Evolutionary conservation across 2,329 filamentous ascomycete genomes (phyloP).

Genomic region (Elsinoe necatrix): DNA sequence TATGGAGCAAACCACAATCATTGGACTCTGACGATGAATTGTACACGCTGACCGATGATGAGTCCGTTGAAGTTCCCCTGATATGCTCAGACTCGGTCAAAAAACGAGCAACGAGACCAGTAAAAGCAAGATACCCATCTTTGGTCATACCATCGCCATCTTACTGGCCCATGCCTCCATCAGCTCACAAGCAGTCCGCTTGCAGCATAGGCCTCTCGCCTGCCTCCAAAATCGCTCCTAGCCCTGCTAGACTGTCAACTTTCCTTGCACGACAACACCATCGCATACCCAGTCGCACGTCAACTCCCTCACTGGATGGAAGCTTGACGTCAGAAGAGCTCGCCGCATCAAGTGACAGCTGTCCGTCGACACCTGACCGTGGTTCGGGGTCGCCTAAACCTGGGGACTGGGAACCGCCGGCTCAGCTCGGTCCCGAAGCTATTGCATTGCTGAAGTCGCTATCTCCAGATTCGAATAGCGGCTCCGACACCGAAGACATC

Average conservation of each 20-base stretch:
- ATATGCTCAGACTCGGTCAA: slow-evolving; percentile 46
- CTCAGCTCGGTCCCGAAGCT: slow-evolving; percentile 65
- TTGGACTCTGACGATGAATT: slow-evolving; percentile 72
- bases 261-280: slow-evolving; percentile 52
- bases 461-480: slow-evolving; percentile 40
- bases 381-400: slow-evolving; percentile 45
- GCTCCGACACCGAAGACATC: slow-evolving; percentile 27
- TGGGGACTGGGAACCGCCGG: slow-evolving; percentile 53
- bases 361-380: slow-evolving; percentile 73
- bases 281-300: slow-evolving; percentile 61
- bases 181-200: slow-evolving; percentile 38
- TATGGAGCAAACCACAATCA: slow-evolving; percentile 58
- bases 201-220: slow-evolving; percentile 40
- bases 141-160: slow-evolving; percentile 51
- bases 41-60: slow-evolving; percentile 78
- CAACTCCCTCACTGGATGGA: slow-evolving; percentile 81
- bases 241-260: slow-evolving; percentile 53
- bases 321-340: slow-evolving; percentile 83
- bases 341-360: slow-evolving; percentile 58
- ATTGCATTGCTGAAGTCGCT: slow-evolving; percentile 72
- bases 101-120: slow-evolving; percentile 27
- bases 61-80: slow-evolving; percentile 49
- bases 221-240: slow-evolving; percentile 34
- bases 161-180: slow-evolving; percentile 50
- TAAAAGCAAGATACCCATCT: slow-evolving; percentile 45